Percentiles rank a stretch among this genome's conserved stretches.
These are phyloP conservation scores for Sporothrix inflata DNA, from an alignment of 2,329 filamentous ascomycete genomes.

Conservation along the genomic window DNA sequence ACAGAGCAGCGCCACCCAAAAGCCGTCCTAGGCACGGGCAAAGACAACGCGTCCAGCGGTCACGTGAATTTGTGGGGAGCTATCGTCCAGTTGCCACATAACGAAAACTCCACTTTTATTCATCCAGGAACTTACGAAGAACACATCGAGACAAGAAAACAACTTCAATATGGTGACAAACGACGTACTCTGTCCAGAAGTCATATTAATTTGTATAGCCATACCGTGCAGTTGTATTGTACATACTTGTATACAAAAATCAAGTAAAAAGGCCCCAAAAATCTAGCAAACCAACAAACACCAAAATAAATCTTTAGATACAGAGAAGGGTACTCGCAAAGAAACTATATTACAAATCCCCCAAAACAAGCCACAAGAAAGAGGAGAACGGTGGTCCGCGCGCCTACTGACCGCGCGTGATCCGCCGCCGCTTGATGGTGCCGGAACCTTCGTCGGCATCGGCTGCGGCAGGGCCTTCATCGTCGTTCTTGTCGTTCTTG, in stretches of 20 bases:
- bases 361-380: neutral
- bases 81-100: neutral
- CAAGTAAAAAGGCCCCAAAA: neutral
- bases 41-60: slow-evolving; percentile 25
- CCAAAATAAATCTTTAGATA: neutral
- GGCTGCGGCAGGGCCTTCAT: neutral
- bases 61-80: slow-evolving; percentile 25
- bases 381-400: no score
- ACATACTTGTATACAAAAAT: slow-evolving; percentile 15
- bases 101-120: neutral
- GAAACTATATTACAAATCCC: neutral
- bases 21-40: slow-evolving; percentile 22
- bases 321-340: slow-evolving; percentile 1
- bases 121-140: no score
- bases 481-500: slow-evolving; percentile 11
- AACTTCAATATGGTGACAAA: neutral
- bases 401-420: slow-evolving; percentile 33
- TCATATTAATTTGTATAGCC: neutral
- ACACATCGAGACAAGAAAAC: neutral
- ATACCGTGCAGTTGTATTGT: neutral
- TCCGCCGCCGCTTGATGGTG: slow-evolving; percentile 36
- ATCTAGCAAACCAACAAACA: slow-evolving; percentile 8
- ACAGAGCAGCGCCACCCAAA: slow-evolving; percentile 14
- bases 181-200: neutral
- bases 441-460: slow-evolving; percentile 31